A percentile compares a stretch with the other conserved stretches of the same genome.
These are phyloP conservation scores for Coemansia sp. DNA, from an alignment of 192 early-diverging fungal species.

Conservation along the genomic window DNA sequence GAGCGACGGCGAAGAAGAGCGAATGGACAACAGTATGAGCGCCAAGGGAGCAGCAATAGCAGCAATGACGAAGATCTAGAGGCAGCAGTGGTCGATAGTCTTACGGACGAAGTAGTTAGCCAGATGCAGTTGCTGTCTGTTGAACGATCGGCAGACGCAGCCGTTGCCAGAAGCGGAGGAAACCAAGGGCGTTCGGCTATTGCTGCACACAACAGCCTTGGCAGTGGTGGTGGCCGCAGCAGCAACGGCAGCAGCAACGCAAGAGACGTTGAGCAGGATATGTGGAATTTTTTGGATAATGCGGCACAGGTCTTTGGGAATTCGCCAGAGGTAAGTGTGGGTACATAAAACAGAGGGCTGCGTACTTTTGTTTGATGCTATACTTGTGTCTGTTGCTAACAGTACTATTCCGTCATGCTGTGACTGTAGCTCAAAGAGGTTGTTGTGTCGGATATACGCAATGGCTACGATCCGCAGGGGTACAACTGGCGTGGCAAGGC, in stretches of 20 bases:
- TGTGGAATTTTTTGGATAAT: constrained; percentile 43
- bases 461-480: constrained; percentile 59
- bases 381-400: not conserved
- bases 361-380: no score
- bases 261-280: constrained; percentile 9
- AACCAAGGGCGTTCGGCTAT: not conserved
- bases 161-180: not conserved
- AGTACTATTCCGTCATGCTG: not conserved
- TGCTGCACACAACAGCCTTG: not conserved
- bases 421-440: constrained; percentile 27
- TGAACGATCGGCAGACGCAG: constrained; percentile 2
- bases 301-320: constrained; percentile 49
- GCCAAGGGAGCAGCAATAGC: not conserved
- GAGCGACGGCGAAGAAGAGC: constrained; percentile 2
- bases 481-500: constrained; percentile 55
- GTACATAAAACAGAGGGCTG: not conserved
- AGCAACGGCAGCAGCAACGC: not conserved
- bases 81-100: constrained; percentile 12
- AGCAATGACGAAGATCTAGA: not conserved
- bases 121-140: constrained; percentile 43
- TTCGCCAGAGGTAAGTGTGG: constrained; percentile 24
- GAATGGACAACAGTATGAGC: not conserved
- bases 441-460: constrained; percentile 17
- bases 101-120: constrained; percentile 22
- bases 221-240: constrained; percentile 11